phyloP scores from a whole-genome alignment of 208 protist species.

The Trypanosomatidae sp. region DNA sequence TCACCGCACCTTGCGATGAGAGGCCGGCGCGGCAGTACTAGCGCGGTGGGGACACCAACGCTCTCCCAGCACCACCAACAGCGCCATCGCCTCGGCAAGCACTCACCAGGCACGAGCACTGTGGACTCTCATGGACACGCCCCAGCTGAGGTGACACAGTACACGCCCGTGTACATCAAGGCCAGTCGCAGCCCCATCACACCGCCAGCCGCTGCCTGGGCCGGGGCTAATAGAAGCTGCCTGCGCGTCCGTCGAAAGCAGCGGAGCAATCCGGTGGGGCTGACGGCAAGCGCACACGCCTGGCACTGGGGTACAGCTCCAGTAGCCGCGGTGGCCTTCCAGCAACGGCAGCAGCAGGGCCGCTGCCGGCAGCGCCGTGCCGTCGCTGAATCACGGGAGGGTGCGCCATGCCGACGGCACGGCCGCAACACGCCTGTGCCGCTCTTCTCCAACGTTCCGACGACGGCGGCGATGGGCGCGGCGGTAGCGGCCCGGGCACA shows the following conservation, averaged over 20 bases:
- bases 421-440: constrained; percentile 4
- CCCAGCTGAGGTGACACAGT: constrained; percentile 1
- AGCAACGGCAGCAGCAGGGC: constrained; percentile 6
- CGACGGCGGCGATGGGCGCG: constrained; percentile 6
- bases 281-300: constrained; percentile 18
- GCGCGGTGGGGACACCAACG: background rate
- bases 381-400: background rate
- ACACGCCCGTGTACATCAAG: constrained; percentile 16
- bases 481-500: constrained; percentile 3
- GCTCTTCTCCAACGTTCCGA: constrained; percentile 8
- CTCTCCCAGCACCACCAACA: background rate
- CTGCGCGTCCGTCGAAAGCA: constrained; percentile 4
- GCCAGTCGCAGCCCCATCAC: constrained; percentile 2
- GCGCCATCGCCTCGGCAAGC: background rate
- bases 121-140: constrained; percentile 5
- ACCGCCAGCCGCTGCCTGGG: background rate
- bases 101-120: background rate
- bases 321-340: background rate
- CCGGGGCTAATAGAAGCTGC: background rate
- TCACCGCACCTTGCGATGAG: background rate
- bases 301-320: constrained; percentile 22
- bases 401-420: background rate
- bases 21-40: background rate
- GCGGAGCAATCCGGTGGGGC: constrained; percentile 8
- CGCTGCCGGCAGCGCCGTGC: constrained; percentile 2